A percentile compares a stretch with the other conserved stretches of the same genome.
phyloP scores from a whole-genome alignment of 164 flowering plant genomes.

The Magnolia kwangsiensis region DNA sequence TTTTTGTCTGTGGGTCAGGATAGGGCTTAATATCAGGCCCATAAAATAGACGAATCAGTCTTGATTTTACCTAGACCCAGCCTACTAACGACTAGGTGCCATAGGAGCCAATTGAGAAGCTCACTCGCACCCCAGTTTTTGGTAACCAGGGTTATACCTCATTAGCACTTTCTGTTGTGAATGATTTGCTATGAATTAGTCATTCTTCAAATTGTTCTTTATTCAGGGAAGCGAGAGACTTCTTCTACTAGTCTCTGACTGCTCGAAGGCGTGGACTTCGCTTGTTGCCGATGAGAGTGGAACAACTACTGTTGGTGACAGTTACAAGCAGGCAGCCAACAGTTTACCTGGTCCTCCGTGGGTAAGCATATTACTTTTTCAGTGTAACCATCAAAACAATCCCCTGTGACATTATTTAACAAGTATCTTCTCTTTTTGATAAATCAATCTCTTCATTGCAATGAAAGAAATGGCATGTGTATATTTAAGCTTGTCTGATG shows the following conservation, averaged over 20 bases:
- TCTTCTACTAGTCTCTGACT: conserved; percentile 61
- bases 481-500: neutral
- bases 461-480: neutral
- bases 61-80: no score
- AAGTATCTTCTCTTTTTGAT: neutral
- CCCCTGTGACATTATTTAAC: neutral
- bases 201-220: conserved; percentile 2
- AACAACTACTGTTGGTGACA: conserved; percentile 12
- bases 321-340: conserved; percentile 12
- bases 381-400: neutral
- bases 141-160: neutral
- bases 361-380: conserved; percentile 37
- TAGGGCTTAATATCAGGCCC: neutral
- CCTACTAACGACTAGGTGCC: neutral
- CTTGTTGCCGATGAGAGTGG: neutral
- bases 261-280: conserved; percentile 22
- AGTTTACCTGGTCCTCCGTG: conserved; percentile 25
- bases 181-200: neutral
- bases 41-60: neutral
- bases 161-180: conserved; percentile 2
- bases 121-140: neutral
- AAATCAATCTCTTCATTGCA: neutral
- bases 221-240: conserved; percentile 87
- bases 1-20: neutral
- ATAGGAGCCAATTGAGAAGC: neutral